Evolutionary conservation across 768 basidiomycete genomes (phyloP).

Genomic region (Termitomyces sp.): DNA sequence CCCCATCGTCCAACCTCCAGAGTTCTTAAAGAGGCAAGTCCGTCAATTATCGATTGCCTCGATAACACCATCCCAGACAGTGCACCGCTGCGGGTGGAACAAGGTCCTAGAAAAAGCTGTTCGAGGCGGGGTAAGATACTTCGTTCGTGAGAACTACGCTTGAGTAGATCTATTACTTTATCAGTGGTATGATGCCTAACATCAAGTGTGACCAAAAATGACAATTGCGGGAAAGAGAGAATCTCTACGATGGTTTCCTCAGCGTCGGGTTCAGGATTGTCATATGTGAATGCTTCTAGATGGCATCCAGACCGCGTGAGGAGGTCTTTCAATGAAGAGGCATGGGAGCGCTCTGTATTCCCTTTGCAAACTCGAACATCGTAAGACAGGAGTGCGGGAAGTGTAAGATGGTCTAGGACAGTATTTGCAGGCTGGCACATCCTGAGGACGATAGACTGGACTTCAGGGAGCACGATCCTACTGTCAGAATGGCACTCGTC

Average conservation of each 20-base stretch:
- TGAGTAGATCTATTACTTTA: not conserved
- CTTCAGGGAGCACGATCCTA: not conserved
- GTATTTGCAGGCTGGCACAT: not conserved
- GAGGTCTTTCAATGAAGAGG: slow-evolving; percentile 1
- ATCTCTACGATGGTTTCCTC: slow-evolving; percentile 1
- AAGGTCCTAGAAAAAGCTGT: not conserved
- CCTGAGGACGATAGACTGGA: slow-evolving; percentile 1
- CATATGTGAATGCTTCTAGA: not conserved
- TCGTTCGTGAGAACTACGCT: not conserved
- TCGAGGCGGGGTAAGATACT: slow-evolving; percentile 1
- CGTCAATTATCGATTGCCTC: not conserved
- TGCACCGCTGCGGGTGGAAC: not conserved
- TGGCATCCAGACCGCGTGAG: slow-evolving; percentile 4
- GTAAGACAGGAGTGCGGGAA: slow-evolving; percentile 7
- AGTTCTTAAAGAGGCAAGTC: not conserved
- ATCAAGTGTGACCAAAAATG: slow-evolving; percentile 1
- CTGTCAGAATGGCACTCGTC: not conserved
- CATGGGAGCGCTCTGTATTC: not conserved
- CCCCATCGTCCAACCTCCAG: slow-evolving; percentile 1
- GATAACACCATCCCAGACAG: slow-evolving; percentile 3
- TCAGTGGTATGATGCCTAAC: not conserved
- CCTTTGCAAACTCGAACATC: not conserved
- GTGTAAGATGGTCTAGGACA: slow-evolving; percentile 5
- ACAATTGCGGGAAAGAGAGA: not conserved
- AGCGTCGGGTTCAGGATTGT: not conserved